Percentiles rank a stretch among this genome's conserved stretches.
Conservation (phyloP, 1,284 basidiomycete genomes). For the Sanguinoderma infundibulare region DNA sequence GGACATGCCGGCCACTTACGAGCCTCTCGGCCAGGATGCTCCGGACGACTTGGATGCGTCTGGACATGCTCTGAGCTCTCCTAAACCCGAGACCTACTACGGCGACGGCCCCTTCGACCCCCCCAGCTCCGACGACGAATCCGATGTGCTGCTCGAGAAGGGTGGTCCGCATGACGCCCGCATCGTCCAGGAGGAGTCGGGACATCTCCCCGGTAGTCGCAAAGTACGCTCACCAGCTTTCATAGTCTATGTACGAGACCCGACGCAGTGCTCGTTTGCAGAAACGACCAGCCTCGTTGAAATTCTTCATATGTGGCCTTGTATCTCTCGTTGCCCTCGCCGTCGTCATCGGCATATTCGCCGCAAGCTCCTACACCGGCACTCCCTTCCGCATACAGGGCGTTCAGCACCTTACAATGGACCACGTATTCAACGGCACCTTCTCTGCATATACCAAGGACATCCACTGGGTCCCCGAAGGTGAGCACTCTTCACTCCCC, state of each 20-base stretch:
- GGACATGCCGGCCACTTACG: constrained; percentile 27
- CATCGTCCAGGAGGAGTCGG: constrained; percentile 39
- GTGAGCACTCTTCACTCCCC: constrained; percentile 44
- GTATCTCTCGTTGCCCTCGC: constrained; percentile 58
- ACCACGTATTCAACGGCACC: constrained; percentile 90
- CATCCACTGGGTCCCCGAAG: constrained; percentile 88
- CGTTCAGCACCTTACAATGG: constrained; percentile 76
- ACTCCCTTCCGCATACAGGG: constrained; percentile 56
- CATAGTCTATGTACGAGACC: constrained; percentile 24
- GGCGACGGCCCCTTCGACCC: constrained; percentile 73
- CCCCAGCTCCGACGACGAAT: constrained; percentile 72
- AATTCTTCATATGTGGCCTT: constrained; percentile 59
- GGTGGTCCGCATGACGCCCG: constrained; percentile 31
- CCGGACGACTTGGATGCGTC: constrained; percentile 22
- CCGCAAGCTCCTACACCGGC: constrained; percentile 70
- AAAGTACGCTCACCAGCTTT: constrained; percentile 35
- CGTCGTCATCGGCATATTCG: constrained; percentile 68
- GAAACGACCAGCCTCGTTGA: constrained; percentile 53
- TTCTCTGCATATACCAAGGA: constrained; percentile 54
- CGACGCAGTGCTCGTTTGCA: not conserved
- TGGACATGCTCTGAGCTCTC: too few species aligned
- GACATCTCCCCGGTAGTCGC: constrained; percentile 38
- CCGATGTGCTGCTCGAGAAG: constrained; percentile 46
- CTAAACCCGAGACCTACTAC: constrained; percentile 54
- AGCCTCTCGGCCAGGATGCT: constrained; percentile 25